Evolutionary conservation across 257 asterid genomes (phyloP).

Genomic region (Plantago major): DNA sequence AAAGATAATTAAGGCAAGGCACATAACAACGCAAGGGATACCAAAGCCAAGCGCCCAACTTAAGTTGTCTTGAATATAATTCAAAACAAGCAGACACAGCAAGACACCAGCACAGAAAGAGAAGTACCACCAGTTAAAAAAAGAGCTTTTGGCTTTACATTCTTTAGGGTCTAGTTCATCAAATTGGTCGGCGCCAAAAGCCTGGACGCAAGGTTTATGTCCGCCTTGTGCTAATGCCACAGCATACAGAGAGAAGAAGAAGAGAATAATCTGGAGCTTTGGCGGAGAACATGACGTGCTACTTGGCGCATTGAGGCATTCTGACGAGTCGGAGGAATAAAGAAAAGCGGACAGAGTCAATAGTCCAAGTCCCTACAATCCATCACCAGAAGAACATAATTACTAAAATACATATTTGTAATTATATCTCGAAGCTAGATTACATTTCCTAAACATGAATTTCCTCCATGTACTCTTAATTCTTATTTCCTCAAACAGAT

Average conservation of each 20-base stretch:
- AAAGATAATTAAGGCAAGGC: slow-evolving; percentile 45
- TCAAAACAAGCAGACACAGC: slow-evolving; percentile 35
- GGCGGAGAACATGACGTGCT: slow-evolving; percentile 39
- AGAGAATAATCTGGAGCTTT: slow-evolving; percentile 33
- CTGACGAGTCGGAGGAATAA: slow-evolving; percentile 25
- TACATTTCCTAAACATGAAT: too few species aligned
- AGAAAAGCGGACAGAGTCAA: slow-evolving; percentile 44
- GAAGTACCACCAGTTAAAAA: slow-evolving; percentile 76
- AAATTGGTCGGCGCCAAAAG: slow-evolving; percentile 75
- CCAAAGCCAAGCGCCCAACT: slow-evolving; percentile 84
- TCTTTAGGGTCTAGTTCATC: slow-evolving; percentile 52
- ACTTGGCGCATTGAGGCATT: slow-evolving; percentile 26
- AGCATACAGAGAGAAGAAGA: slow-evolving; percentile 54
- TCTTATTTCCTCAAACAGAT: too few species aligned
- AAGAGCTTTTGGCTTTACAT: slow-evolving; percentile 60
- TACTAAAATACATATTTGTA: neutral
- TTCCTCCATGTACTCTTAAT: too few species aligned
- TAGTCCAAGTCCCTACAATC: slow-evolving; percentile 38
- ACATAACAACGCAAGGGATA: slow-evolving; percentile 57
- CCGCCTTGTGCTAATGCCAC: slow-evolving; percentile 67
- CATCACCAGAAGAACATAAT: slow-evolving; percentile 7
- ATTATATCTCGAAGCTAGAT: too few species aligned
- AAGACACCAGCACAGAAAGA: slow-evolving; percentile 37
- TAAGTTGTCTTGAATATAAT: slow-evolving; percentile 60
- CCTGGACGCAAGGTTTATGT: slow-evolving; percentile 73